Evolutionary conservation across 192 early-diverging fungal genomes (phyloP), one percentile per base, ranked within the genome.

Genomic region (Coemansia aciculifera): DNA sequence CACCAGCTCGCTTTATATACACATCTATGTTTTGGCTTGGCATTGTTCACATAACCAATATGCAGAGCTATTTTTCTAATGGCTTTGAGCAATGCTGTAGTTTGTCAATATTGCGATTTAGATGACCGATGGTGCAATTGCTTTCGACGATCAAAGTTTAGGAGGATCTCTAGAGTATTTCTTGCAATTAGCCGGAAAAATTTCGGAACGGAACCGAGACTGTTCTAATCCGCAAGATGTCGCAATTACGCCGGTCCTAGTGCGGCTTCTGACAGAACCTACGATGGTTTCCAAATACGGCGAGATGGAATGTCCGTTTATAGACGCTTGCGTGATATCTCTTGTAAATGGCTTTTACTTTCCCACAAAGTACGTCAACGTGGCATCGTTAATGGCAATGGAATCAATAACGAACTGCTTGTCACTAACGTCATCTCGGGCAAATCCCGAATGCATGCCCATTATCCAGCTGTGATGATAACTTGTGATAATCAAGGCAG

Each of bases 101-200:
- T 19, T 51, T 23, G 23, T 51, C 10, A 12, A 51, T 51, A 51
- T 51, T 51, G 49, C 49, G 49, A 51, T 51, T 51, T 51, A 24
- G 49, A 23, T 27, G 49, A 12, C 9, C 23, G 49, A 51, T 51
- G 49, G 49, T 51, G 49, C 49, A 51, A 51, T 27, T 51, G 9
- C 23, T 24, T 24, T 21, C 49, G 49, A 51, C 7, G 49, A 51
- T 48, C 44, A 0, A 51, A 51, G 49, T 19, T n/a, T 17, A 21
- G 43, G 43, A 46, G 0, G 11, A 51, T 51, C 49, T 24, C 49
- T 24, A 23, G 8, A 51, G 10, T 27, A 7, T 11, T 27, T 12
- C 23, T 21, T 7, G n/a, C 44, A 48, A 48, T 19, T 48, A 21
- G n/a, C 49, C 49, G 49, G 23, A 21, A 21, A 21, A 21, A 3